These are phyloP conservation scores for Colletotrichum sp. DNA, from an alignment of 2,329 filamentous ascomycete genomes.

Conservation along the genomic window DNA sequence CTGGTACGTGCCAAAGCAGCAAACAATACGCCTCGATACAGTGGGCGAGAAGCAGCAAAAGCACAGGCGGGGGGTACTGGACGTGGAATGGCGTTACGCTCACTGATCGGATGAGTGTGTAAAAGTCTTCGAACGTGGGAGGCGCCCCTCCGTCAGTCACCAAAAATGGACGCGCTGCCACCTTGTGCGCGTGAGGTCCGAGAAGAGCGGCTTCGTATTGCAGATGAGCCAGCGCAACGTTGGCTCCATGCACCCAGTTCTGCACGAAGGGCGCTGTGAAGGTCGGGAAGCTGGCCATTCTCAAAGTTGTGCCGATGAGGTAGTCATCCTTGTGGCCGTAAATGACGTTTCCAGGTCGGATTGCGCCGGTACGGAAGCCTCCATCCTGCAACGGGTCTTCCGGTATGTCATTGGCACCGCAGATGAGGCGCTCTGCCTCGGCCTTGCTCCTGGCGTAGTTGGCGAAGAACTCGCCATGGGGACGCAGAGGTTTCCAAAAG, in stretches of 20 bases:
- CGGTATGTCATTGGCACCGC: constrained; percentile 39
- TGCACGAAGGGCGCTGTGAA: constrained; percentile 52
- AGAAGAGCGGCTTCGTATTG: constrained; percentile 56
- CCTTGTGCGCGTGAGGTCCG: constrained; percentile 34
- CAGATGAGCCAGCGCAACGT: constrained; percentile 59
- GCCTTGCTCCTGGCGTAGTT: constrained; percentile 59
- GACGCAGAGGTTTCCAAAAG: constrained; percentile 41
- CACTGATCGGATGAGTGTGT: constrained; percentile 34
- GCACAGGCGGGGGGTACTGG: constrained; percentile 34
- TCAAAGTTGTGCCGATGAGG: constrained; percentile 43
- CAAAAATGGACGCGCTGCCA: constrained; percentile 52
- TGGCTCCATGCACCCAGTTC: constrained; percentile 54
- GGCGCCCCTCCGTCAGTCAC: constrained; percentile 56
- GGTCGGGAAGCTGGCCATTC: constrained; percentile 39
- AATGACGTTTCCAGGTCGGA: constrained; percentile 58
- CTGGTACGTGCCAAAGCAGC: constrained; percentile 28
- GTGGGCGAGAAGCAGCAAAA: constrained; percentile 42
- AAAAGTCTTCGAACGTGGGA: constrained; percentile 43
- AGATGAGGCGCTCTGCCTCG: constrained; percentile 55
- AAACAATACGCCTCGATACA: constrained; percentile 40
- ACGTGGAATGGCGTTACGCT: constrained; percentile 35
- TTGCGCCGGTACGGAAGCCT: constrained; percentile 55
- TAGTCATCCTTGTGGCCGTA: constrained; percentile 54
- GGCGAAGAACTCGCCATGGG: constrained; percentile 47
- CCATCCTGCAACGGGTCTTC: constrained; percentile 19